Evolutionary conservation across 2,329 filamentous ascomycete genomes (phyloP), one percentile per base, ranked within the genome.

Genomic region (Xylaria sp.): DNA sequence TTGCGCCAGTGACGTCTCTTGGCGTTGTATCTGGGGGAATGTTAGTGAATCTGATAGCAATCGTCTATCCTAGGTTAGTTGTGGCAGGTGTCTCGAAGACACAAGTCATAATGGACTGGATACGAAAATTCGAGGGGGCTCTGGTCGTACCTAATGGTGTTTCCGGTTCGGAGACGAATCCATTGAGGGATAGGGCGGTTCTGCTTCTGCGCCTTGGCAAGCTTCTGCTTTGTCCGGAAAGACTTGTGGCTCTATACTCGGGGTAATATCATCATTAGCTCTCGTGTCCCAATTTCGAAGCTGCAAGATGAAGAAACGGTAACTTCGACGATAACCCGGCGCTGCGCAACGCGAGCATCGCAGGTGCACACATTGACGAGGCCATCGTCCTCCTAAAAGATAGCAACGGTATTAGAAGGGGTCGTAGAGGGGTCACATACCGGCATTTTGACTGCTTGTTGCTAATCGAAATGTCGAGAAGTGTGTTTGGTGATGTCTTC

Each of bases 161-260:
- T 99, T 84, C 89, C 91, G 78, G 95, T 98, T 82, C 94, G 91
- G 79, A 99, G 89, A 81, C 95, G 91, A 82, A 99, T 98, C 95
- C 95, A 99, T 88, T 99, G 95, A 73, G 95, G 95, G 82, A 99
- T 97, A 76, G 95, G 95, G 82, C 95, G 91, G 91, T 99, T 99
- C 88, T 98, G 94, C 90, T 97, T 98, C 89, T 98, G 94, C 81
- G 95, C 95, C 89, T 94, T 97, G 81, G 95, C 95, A 87, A 99
- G 93, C 95, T 99, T 99, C 85, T 96, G 91, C 94, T 99, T 99
- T 85, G 94, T 97, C 83, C 94, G 92, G 93, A 99, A 99, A 81
- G 94, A 92, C 91, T 99, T 99, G 87, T 99, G 93, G 90, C 91
- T 94, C 94, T 98, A 82, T 79, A 66, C 63, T 67, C 60, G 43